A percentile compares a stretch with the other conserved stretches of the same genome.
Conservation (phyloP, 1,284 basidiomycete species). For the Puccinia hordei region DNA sequence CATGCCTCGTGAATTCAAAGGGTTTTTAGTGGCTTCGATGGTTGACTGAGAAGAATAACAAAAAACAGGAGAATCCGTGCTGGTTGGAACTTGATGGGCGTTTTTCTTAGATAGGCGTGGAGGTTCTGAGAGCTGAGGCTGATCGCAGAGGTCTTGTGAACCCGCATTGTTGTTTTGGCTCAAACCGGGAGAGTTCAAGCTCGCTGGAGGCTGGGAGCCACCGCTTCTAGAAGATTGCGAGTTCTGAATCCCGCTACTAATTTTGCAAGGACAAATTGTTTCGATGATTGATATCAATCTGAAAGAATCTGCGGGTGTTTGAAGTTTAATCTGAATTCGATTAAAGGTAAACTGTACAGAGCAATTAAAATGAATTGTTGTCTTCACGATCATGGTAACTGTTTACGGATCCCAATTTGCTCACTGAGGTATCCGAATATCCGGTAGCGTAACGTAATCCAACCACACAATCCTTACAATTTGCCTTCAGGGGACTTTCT, state of each 20-base stretch:
- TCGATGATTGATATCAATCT: constrained; percentile 31
- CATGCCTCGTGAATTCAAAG: background rate
- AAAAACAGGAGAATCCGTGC: background rate
- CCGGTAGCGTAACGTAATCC: constrained; percentile 36
- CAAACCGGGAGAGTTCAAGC: background rate
- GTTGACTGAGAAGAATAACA: background rate
- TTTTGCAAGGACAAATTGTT: constrained; percentile 46
- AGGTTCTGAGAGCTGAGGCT: background rate
- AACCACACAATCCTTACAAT: constrained; percentile 40
- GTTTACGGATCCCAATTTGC: background rate
- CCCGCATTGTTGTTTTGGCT: background rate
- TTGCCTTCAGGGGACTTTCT: constrained; percentile 38
- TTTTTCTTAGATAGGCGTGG: background rate
- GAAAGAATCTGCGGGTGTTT: constrained; percentile 28
- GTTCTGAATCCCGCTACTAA: constrained; percentile 18
- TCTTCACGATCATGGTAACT: background rate
- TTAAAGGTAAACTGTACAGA: constrained; percentile 24
- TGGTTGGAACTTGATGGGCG: background rate
- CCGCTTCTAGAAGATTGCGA: constrained; percentile 7
- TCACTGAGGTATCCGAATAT: constrained; percentile 13
- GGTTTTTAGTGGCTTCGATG: background rate
- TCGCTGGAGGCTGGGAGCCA: background rate
- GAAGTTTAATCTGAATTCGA: constrained; percentile 41
- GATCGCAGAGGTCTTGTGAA: constrained; percentile 5
- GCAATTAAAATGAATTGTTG: background rate